Percentiles rank a stretch among this genome's conserved stretches.
These are phyloP conservation scores for Akanthomyces muscarius DNA, from an alignment of 2,329 filamentous ascomycete genomes.

Conservation along the genomic window DNA sequence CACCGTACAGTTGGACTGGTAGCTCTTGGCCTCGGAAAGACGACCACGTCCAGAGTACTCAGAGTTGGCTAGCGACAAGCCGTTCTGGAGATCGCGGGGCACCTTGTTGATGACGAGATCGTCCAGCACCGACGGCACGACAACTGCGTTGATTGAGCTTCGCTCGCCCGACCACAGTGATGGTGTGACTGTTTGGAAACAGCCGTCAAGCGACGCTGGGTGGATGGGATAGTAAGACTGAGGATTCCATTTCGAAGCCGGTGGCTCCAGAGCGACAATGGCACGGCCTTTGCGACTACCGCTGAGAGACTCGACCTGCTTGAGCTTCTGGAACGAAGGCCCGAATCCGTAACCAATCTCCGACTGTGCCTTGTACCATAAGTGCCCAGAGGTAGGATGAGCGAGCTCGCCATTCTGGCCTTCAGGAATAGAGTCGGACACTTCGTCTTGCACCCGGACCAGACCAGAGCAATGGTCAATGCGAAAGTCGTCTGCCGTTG, in stretches of 20 bases:
- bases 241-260: slow-evolving; percentile 5
- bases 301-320: slow-evolving; percentile 6
- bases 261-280: not conserved
- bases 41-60: not conserved
- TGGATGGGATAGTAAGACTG: slow-evolving; percentile 29
- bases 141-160: slow-evolving; percentile 19
- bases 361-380: slow-evolving; percentile 10
- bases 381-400: not conserved
- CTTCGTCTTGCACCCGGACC: slow-evolving; percentile 1
- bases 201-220: slow-evolving; percentile 32
- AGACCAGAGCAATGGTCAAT: slow-evolving; percentile 3
- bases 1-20: slow-evolving; percentile 24
- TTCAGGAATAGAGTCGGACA: not conserved
- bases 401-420: not conserved
- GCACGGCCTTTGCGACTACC: slow-evolving; percentile 2
- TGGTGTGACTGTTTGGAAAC: slow-evolving; percentile 26
- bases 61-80: slow-evolving; percentile 4
- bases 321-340: slow-evolving; percentile 7
- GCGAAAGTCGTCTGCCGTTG: not conserved
- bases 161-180: slow-evolving; percentile 20
- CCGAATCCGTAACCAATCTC: slow-evolving; percentile 9
- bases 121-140: slow-evolving; percentile 27
- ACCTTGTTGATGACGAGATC: slow-evolving; percentile 20
- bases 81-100: slow-evolving; percentile 3
- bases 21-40: slow-evolving; percentile 7